phyloP scores from a whole-genome alignment of 768 basidiomycete species.

The Leccinum imitatum region DNA sequence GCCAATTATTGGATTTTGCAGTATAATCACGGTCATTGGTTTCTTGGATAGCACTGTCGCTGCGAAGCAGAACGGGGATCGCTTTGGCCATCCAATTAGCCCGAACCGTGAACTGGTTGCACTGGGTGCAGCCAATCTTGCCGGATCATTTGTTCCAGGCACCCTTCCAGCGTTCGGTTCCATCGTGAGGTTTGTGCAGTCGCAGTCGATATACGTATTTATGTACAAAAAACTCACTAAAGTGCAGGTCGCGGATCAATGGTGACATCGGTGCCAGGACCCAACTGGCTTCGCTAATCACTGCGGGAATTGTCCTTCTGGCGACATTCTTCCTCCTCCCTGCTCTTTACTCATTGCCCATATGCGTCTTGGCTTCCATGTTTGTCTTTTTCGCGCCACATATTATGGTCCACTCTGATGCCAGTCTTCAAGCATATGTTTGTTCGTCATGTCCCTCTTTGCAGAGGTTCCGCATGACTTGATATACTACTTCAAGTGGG shows the following conservation, averaged over 20 bases:
- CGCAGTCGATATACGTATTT: not conserved
- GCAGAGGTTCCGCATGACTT: conserved; percentile 88
- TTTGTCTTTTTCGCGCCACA: conserved; percentile 38
- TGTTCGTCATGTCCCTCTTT: conserved; percentile 84
- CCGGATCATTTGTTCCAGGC: conserved; percentile 79
- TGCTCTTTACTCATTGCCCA: conserved; percentile 82
- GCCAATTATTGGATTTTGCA: conserved; percentile 27
- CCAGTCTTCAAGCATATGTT: conserved; percentile 57
- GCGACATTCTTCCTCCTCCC: conserved; percentile 91
- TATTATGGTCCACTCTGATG: conserved; percentile 12
- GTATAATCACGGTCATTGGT: conserved; percentile 79
- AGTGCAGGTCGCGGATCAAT: conserved; percentile 73
- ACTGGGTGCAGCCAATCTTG: conserved; percentile 77
- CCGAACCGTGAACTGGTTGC: conserved; percentile 97
- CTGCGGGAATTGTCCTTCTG: conserved; percentile 70
- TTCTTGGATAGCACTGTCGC: conserved; percentile 95
- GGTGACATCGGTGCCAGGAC: conserved; percentile 86
- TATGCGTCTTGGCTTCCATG: conserved; percentile 88
- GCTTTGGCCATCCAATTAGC: conserved; percentile 84
- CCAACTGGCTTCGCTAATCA: conserved; percentile 85
- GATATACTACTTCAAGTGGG: conserved; percentile 77
- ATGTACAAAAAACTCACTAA: not conserved
- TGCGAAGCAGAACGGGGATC: conserved; percentile 86
- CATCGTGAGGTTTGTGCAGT: conserved; percentile 68
- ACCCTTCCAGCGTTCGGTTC: conserved; percentile 92